These are phyloP conservation scores for Pharnaceum exiguum DNA, from an alignment of 148 eudicot species.

Conservation along the genomic window DNA sequence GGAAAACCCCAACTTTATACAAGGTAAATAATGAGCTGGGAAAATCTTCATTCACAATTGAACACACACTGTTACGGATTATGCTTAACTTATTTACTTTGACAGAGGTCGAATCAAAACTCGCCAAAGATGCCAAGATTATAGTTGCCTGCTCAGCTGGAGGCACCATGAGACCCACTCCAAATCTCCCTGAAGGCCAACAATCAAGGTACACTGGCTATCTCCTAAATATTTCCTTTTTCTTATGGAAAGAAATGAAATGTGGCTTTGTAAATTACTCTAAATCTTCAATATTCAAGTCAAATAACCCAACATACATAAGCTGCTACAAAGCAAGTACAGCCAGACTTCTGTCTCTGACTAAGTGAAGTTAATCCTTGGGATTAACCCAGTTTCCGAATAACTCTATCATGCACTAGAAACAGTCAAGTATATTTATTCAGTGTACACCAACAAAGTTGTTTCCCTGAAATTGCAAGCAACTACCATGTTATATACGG, in stretches of 20 bases:
- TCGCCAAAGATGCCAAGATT: conserved; percentile 73
- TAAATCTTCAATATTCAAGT: too few species aligned
- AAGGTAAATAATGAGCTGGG: conserved; percentile 31
- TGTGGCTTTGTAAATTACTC: neutral
- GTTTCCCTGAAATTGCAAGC: too few species aligned
- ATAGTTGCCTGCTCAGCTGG: conserved; percentile 96
- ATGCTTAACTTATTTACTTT: conserved; percentile 13
- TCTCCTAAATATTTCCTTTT: neutral
- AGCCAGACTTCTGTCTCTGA: too few species aligned
- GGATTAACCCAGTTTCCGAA: too few species aligned
- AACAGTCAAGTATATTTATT: too few species aligned
- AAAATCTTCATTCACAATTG: neutral
- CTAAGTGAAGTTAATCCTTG: too few species aligned
- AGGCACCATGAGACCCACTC: conserved; percentile 90
- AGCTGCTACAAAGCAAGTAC: too few species aligned
- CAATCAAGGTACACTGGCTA: conserved; percentile 68
- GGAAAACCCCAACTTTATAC: conserved; percentile 91
- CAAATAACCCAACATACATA: too few species aligned
- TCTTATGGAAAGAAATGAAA: neutral
- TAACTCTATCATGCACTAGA: too few species aligned
- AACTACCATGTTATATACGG: too few species aligned
- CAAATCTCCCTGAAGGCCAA: conserved; percentile 94
- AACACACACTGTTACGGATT: neutral
- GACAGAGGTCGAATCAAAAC: conserved; percentile 71
- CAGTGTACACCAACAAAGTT: too few species aligned